phyloP scores from a whole-genome alignment of 208 protist genomes.

The Strigomonas culicis region DNA sequence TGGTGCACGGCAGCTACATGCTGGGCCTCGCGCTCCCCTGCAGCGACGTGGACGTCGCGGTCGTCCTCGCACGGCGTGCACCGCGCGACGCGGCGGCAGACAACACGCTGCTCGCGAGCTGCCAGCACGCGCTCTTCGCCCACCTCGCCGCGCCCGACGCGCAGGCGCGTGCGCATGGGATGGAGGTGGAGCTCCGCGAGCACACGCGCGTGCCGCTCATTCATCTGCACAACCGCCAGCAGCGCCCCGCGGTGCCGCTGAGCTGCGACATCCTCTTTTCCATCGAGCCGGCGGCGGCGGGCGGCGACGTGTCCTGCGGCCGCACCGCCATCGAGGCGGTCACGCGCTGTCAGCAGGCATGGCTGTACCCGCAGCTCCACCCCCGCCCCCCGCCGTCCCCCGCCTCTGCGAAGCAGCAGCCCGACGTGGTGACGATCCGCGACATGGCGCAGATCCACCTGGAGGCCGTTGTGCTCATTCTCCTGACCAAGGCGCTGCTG shows the following conservation, averaged over 20 bases:
- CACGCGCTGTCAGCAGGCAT: slow-evolving; percentile 32
- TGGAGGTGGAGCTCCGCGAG: slow-evolving; percentile 37
- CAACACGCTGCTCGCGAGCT: too few relatives aligned
- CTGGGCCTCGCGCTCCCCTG: slow-evolving; percentile 51
- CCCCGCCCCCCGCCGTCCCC: slow-evolving; percentile 10
- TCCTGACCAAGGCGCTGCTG: slow-evolving; percentile 56
- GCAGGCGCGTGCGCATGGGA: slow-evolving; percentile 8
- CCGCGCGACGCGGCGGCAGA: too few relatives aligned
- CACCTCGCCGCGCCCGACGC: slow-evolving; percentile 22
- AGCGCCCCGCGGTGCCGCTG: too few relatives aligned
- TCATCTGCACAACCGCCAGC: slow-evolving; percentile 33
- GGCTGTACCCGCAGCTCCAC: slow-evolving; percentile 18
- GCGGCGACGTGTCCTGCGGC: slow-evolving; percentile 30
- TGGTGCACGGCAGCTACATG: slow-evolving; percentile 60
- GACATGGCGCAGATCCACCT: too few relatives aligned
- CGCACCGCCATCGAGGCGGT: slow-evolving; percentile 29
- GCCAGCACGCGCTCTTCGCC: slow-evolving; percentile 19
- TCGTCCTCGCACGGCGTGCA: too few relatives aligned
- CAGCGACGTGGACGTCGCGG: slow-evolving; percentile 49
- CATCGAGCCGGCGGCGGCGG: too few relatives aligned
- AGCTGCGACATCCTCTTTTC: too few relatives aligned
- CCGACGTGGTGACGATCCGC: too few relatives aligned
- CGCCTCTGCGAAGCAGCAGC: too few relatives aligned
- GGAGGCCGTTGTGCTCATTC: slow-evolving; percentile 27
- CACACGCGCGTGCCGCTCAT: slow-evolving; percentile 50